Conservation (phyloP, 176 grass and related monocot genomes). For the Aegilops speltoides region DNA sequence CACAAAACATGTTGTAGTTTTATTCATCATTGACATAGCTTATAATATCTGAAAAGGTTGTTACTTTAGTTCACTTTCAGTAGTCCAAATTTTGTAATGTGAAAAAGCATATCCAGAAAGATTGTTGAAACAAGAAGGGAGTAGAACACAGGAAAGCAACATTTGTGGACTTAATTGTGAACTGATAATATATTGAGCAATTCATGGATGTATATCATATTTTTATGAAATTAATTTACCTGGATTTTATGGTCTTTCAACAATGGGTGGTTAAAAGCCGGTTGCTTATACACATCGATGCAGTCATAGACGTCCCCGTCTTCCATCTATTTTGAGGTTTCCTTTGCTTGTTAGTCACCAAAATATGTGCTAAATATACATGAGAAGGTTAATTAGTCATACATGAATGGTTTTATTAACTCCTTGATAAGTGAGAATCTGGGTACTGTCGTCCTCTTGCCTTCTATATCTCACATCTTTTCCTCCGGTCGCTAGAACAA, state of each 20-base stretch:
- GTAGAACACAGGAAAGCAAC: neutral
- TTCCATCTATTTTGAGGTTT: neutral
- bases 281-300: neutral
- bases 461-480: neutral
- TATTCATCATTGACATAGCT: neutral
- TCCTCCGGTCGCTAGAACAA: neutral
- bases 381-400: neutral
- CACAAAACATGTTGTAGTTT: neutral
- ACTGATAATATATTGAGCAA: neutral
- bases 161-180: neutral
- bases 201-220: neutral
- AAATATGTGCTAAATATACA: neutral
- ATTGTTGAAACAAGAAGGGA: neutral
- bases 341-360: neutral
- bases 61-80: neutral
- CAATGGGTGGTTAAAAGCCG: neutral
- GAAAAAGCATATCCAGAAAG: neutral
- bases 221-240: neutral
- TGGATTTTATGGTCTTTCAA: constrained; percentile 17
- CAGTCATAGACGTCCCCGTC: constrained; percentile 2
- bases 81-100: neutral
- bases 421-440: neutral
- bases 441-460: neutral
- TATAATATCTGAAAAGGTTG: neutral
- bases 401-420: neutral